phyloP scores from a whole-genome alignment of 129 eudicot species.

The carrot (Daucus carota) region DNA sequence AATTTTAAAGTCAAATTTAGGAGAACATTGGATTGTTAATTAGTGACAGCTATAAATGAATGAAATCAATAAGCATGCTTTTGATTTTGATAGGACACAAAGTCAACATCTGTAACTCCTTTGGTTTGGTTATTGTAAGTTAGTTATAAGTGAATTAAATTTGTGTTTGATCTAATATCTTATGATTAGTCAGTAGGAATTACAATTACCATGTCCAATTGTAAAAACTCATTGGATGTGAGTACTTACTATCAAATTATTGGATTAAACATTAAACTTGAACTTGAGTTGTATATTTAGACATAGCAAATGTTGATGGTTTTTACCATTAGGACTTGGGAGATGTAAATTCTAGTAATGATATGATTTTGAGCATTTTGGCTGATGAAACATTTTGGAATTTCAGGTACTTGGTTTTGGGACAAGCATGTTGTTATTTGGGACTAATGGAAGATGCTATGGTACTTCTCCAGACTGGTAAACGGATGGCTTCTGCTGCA shows the following conservation, averaged over 20 bases:
- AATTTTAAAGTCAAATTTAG: slow-evolving; percentile 8
- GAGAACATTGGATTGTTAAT: slow-evolving; percentile 27
- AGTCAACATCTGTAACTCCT: background rate
- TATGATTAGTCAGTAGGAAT: too few relatives aligned
- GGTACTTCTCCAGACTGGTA: slow-evolving; percentile 86
- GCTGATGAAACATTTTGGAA: background rate
- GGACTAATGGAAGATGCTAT: slow-evolving; percentile 97
- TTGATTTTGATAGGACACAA: background rate
- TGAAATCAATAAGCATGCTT: slow-evolving; percentile 3
- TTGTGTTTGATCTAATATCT: background rate
- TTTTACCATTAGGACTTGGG: background rate
- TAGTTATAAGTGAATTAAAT: background rate
- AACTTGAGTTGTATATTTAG: too few relatives aligned
- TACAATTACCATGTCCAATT: too few relatives aligned
- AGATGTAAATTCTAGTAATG: background rate
- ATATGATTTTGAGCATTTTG: background rate
- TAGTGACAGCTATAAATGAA: slow-evolving; percentile 22
- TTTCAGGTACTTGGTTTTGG: slow-evolving; percentile 73
- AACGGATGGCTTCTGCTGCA: slow-evolving; percentile 88
- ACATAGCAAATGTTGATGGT: background rate
- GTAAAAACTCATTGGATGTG: too few relatives aligned
- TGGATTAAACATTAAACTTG: background rate
- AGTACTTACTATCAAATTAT: too few relatives aligned
- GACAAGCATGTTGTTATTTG: slow-evolving; percentile 89
- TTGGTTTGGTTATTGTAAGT: background rate